Base-by-base conservation (phyloP, 805 yeast genomes). In the Tetrapisispora nanseiensis region DNA sequence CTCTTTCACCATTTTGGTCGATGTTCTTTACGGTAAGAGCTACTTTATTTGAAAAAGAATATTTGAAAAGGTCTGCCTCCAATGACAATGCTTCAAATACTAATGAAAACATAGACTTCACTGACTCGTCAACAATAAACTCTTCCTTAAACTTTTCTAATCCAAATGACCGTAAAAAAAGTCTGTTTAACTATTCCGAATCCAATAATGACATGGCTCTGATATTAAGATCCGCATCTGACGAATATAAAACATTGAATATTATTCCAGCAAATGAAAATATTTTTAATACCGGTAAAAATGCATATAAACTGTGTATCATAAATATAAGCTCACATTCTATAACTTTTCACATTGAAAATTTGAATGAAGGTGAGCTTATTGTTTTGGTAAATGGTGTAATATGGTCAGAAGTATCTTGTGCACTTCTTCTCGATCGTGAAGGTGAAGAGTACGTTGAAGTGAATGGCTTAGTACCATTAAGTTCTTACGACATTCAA, bases 331-430 rank as follows among this genome's bases (percentile, higher is more conserved):
- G 76, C 19, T 71, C 74, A 28, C 74, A 77, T 9, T 60, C 75
- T 18, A 64, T 76, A 29, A 72, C 73, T 2, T 73, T 75, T 48
- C 76, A 72, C 45, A 57, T 76, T 27, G 66, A 69, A 39, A 69
- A 74, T 39, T 68, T 68, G 16, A 56, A 59, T 35, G 64, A 67
- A 42, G 68, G 69, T 39, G 70, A 62, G 42, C 55, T 72, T 6
- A 62, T 67, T 36, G 70, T 70, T 11, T 61, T 67, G 42, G 85
- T 81, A 4, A 80, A 81, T 51, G 86, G 85, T 19, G 71, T 80
- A 19, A 69, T 74, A 12, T 81, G 87, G 87, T 73, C 78, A 21
- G 85, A 79, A 52, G 76, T 77, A 1, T 69, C 78, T 0, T 67
- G 74, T 30, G 77, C 77, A 8, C 46, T 61, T 3, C 48, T 55